Percentiles rank a stretch among this genome's conserved stretches.
Evolutionary conservation across 495 filamentous ascomycete genomes (phyloP).

Genomic region (Penicillium cinerascens): DNA sequence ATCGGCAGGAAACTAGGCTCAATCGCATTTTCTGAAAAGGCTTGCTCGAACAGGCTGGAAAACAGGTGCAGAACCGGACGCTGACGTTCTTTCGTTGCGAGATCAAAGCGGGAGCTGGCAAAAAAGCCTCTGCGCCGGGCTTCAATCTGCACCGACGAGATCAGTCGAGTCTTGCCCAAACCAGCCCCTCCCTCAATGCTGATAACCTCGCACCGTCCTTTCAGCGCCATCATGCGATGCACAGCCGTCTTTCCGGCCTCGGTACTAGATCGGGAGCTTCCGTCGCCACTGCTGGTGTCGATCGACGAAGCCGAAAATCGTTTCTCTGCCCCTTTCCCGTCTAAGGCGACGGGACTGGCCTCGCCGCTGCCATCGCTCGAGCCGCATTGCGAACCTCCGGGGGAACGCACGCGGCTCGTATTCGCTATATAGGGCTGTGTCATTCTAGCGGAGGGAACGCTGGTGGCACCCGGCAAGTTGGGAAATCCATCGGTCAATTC

Average conservation of each 20-base stretch:
- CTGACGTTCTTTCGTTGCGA: slow-evolving; percentile 55
- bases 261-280: no score
- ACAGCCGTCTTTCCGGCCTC: slow-evolving; percentile 16
- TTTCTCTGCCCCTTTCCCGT: no score
- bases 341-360: no score
- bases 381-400: no score
- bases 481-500: no score
- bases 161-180: slow-evolving; percentile 66
- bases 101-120: slow-evolving; percentile 69
- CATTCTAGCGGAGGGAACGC: no score
- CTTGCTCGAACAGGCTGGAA: slow-evolving; percentile 68
- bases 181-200: slow-evolving; percentile 62
- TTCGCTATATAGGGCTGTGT: no score
- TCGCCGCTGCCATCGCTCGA: no score
- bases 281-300: no score
- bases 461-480: no score
- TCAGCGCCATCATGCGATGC: slow-evolving; percentile 52
- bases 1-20: slow-evolving; percentile 65
- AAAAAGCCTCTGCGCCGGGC: slow-evolving; percentile 65
- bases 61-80: slow-evolving; percentile 55
- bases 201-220: slow-evolving; percentile 63
- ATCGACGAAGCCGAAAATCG: no score
- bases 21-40: slow-evolving; percentile 71
- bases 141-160: slow-evolving; percentile 51
- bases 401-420: no score